Evolutionary conservation across 257 asterid genomes (phyloP), one percentile per base, ranked within the genome.

Genomic region (Eucommia ulmoides): DNA sequence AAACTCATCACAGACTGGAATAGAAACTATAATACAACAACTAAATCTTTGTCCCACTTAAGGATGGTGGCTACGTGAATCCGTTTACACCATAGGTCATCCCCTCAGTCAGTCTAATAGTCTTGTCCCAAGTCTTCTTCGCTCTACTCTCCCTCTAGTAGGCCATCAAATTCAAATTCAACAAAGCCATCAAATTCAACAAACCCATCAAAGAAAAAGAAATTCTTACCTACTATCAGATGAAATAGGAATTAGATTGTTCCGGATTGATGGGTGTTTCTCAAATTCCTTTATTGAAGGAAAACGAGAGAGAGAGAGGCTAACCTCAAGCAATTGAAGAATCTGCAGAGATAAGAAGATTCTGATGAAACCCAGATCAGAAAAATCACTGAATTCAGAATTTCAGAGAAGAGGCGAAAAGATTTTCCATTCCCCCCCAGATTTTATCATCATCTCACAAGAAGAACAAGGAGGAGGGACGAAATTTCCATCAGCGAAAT

Each of bases 281-380:
- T 29, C 38, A 29, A 29, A 12, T 29, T 5, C 38, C 38, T 29
- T 12, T 5, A 29, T 12, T 29, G 38, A 29, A 29, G 38, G 12
- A 42, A 0, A 48, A 45, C 42, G 53, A 62, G 5, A 52, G 3
- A 3, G 23, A 22, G 22, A 67, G 58, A 71, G 51, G 47, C 53
- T 55, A 60, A 77, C 85, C 86, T 84, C 58, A 67, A 68, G 69
- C 51, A 74, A 74, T 68, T 21, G 66, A 61, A 78, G 77, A 80
- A 66, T 71, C 78, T 62, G 84, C 77, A 72, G 76, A 67, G 53
- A 54, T 64, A 57, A 54, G 52, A 74, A 65, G 80, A 80, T 77
- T 77, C 71, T 54, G 81, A 70, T 49, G 75, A 81, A 70, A 5
- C 12, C 38, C 12, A 12, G 38, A 29, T 29, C 38, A 29, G 38